Evolutionary conservation across 2,329 filamentous ascomycete species (phyloP).

Genomic region (Microcyclospora pomicola): DNA sequence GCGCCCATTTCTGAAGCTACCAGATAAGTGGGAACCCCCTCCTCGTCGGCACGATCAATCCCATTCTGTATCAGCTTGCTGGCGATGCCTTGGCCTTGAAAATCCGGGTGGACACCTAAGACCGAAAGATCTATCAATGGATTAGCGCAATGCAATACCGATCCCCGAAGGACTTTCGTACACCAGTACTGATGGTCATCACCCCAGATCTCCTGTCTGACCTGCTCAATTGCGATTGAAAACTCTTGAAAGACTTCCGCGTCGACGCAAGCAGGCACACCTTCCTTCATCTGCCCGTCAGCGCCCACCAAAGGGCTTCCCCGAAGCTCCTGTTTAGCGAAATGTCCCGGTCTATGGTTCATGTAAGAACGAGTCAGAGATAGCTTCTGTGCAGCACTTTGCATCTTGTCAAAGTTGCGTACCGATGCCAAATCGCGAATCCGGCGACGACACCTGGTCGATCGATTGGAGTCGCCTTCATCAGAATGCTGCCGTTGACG

Average conservation of each 20-base stretch:
- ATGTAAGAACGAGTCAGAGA: no score
- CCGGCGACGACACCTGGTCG: conserved; percentile 1
- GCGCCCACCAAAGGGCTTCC: no score
- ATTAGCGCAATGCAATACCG: background rate
- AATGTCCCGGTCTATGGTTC: background rate
- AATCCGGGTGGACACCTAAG: conserved; percentile 9
- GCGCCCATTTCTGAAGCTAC: conserved; percentile 7
- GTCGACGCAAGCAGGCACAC: conserved; percentile 1
- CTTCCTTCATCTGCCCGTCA: no score
- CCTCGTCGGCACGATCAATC: conserved; percentile 8
- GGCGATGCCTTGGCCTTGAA: conserved; percentile 11
- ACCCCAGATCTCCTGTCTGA: conserved; percentile 1
- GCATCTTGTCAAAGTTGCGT: no score
- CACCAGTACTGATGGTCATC: conserved; percentile 2
- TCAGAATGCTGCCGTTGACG: background rate
- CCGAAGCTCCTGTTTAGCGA: background rate
- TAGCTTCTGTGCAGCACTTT: no score
- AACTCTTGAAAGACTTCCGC: background rate
- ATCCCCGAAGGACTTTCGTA: background rate
- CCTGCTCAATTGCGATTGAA: background rate
- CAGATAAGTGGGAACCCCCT: conserved; percentile 9
- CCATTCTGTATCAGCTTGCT: conserved; percentile 9
- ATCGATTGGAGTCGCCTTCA: conserved; percentile 1
- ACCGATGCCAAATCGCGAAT: conserved; percentile 2
- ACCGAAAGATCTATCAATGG: conserved; percentile 6